These are phyloP conservation scores for Colletotrichum gigasporum DNA, from an alignment of 2,329 filamentous ascomycete genomes.

Conservation along the genomic window DNA sequence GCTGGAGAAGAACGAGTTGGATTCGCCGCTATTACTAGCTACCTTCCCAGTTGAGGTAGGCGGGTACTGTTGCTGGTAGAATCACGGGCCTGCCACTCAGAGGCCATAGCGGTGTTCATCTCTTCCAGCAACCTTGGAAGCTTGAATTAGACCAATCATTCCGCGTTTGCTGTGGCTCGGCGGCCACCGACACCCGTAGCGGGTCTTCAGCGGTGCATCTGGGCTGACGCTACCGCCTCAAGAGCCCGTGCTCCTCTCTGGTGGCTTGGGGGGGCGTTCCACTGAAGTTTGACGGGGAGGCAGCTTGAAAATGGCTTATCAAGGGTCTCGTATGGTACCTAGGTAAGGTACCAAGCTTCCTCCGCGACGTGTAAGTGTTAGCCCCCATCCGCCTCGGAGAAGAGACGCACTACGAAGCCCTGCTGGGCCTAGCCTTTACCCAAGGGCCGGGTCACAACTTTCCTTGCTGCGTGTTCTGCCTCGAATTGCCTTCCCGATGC, in stretches of 20 bases:
- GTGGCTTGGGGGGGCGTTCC: slow-evolving; percentile 28
- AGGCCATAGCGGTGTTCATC: slow-evolving; percentile 10
- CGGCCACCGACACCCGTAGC: background rate
- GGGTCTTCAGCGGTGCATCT: background rate
- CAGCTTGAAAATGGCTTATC: background rate
- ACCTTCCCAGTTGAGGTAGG: too few relatives aligned
- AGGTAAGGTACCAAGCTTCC: background rate
- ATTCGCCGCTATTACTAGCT: too few relatives aligned
- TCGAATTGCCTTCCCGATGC: too few relatives aligned
- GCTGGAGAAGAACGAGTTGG: too few relatives aligned
- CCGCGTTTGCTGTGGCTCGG: background rate
- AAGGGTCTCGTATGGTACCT: slow-evolving; percentile 2
- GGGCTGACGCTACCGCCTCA: background rate
- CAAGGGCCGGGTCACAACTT: background rate
- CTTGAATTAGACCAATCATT: background rate
- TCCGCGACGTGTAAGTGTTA: background rate
- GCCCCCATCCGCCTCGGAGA: too few relatives aligned
- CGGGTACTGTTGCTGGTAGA: background rate
- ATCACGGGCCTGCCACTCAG: background rate
- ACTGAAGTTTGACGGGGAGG: slow-evolving; percentile 20
- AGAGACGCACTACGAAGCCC: background rate
- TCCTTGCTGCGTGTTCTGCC: background rate
- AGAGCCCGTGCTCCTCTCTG: background rate
- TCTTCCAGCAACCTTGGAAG: background rate
- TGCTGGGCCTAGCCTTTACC: background rate